phyloP scores from a whole-genome alignment of 192 early-diverging fungal genomes.

The Phycomyces blakesleeanus region DNA sequence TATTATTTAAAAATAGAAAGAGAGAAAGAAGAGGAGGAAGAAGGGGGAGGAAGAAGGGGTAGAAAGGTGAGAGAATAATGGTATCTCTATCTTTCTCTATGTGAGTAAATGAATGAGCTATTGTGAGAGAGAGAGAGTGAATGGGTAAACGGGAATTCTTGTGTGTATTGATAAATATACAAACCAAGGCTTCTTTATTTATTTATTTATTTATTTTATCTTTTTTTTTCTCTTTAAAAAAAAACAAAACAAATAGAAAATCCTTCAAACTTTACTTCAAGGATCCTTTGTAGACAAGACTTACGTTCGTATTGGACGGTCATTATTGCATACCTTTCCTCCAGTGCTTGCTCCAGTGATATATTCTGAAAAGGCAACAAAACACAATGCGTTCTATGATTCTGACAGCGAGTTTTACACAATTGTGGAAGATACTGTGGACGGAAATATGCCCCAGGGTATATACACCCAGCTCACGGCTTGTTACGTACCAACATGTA shows the following conservation, averaged over 20 bases:
- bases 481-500: conserved; percentile 21
- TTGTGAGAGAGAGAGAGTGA: too few relatives aligned
- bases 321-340: conserved; percentile 17
- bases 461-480: conserved; percentile 13
- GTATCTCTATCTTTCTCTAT: too few relatives aligned
- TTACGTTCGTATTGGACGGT: conserved; percentile 12
- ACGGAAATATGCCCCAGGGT: conserved; percentile 8
- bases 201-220: neutral
- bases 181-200: conserved; percentile 3
- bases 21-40: too few relatives aligned
- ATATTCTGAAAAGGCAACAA: conserved; percentile 28
- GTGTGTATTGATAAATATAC: too few relatives aligned
- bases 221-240: neutral
- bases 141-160: too few relatives aligned
- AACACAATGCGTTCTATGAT: conserved; percentile 26
- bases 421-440: neutral
- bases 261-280: neutral
- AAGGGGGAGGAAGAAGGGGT: too few relatives aligned
- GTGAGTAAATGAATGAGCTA: too few relatives aligned
- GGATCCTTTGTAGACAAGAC: neutral
- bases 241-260: conserved; percentile 11
- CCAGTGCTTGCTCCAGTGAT: conserved; percentile 19
- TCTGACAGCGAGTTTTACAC: conserved; percentile 27
- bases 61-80: too few relatives aligned
- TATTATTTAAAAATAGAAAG: too few relatives aligned